phyloP scores from a whole-genome alignment of 495 filamentous ascomycete species.

The Penicillium roqueforti region DNA sequence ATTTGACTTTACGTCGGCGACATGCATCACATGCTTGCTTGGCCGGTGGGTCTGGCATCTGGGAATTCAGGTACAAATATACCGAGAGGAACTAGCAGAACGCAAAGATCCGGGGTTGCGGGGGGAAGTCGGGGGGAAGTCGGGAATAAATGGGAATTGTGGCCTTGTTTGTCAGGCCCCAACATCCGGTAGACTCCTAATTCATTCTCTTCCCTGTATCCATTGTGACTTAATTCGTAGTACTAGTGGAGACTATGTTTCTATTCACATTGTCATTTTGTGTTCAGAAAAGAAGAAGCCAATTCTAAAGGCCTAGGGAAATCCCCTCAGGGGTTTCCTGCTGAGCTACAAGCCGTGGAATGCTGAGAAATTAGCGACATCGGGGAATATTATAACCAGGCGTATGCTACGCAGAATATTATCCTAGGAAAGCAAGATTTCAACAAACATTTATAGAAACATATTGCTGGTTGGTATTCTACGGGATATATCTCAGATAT shows the following conservation, averaged over 20 bases:
- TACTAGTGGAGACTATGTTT: background rate
- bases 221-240: background rate
- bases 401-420: background rate
- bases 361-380: background rate
- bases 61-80: background rate
- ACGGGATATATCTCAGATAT: slow-evolving; percentile 1
- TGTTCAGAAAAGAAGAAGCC: background rate
- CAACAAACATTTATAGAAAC: background rate
- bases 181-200: background rate
- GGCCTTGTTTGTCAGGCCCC: background rate
- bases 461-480: background rate
- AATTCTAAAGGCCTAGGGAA: background rate
- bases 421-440: background rate
- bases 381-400: background rate
- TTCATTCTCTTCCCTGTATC: background rate
- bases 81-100: background rate
- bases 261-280: background rate
- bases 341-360: background rate
- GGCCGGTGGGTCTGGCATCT: slow-evolving; percentile 17
- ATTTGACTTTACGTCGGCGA: slow-evolving; percentile 80
- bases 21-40: slow-evolving; percentile 78
- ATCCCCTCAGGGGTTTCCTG: background rate
- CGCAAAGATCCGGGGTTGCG: slow-evolving; percentile 8
- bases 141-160: slow-evolving; percentile 3
- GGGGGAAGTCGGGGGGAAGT: slow-evolving; percentile 10